A percentile compares a stretch with the other conserved stretches of the same genome.
These are phyloP conservation scores for Sphagnum magellanicum DNA, from an alignment of 228 moss, liverwort and hornwort species.

Conservation along the genomic window DNA sequence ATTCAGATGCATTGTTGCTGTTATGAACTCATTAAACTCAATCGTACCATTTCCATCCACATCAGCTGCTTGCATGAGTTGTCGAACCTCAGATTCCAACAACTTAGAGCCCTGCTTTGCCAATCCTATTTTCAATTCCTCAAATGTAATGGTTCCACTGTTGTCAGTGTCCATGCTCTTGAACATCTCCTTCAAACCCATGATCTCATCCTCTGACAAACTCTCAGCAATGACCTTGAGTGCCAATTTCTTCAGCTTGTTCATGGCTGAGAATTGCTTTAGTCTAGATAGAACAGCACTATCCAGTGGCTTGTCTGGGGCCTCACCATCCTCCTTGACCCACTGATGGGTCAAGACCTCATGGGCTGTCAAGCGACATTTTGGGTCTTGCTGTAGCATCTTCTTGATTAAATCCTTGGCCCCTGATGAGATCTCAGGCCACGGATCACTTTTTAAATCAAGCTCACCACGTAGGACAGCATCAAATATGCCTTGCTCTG, in stretches of 20 bases:
- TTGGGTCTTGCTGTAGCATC: constrained; percentile 64
- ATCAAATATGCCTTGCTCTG: constrained; percentile 78
- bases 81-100: constrained; percentile 66
- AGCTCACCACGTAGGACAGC: constrained; percentile 79
- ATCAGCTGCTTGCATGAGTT: constrained; percentile 86
- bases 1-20: constrained; percentile 84
- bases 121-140: constrained; percentile 76
- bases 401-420: constrained; percentile 79
- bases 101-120: constrained; percentile 71
- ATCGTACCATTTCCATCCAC: constrained; percentile 85
- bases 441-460: constrained; percentile 72
- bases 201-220: constrained; percentile 85
- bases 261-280: constrained; percentile 84
- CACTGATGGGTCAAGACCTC: constrained; percentile 83
- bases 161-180: constrained; percentile 79
- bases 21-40: constrained; percentile 80
- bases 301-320: constrained; percentile 80
- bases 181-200: constrained; percentile 81
- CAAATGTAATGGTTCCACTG: constrained; percentile 78
- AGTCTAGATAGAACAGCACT: constrained; percentile 77
- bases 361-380: constrained; percentile 56
- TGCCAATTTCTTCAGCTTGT: constrained; percentile 94
- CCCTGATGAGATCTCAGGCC: constrained; percentile 66
- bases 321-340: constrained; percentile 80
- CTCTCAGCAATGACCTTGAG: constrained; percentile 84